A percentile compares a stretch with the other conserved stretches of the same genome.
These are phyloP conservation scores for Reticulascus tulasneorum DNA, from an alignment of 2,329 filamentous ascomycete genomes.

Conservation along the genomic window DNA sequence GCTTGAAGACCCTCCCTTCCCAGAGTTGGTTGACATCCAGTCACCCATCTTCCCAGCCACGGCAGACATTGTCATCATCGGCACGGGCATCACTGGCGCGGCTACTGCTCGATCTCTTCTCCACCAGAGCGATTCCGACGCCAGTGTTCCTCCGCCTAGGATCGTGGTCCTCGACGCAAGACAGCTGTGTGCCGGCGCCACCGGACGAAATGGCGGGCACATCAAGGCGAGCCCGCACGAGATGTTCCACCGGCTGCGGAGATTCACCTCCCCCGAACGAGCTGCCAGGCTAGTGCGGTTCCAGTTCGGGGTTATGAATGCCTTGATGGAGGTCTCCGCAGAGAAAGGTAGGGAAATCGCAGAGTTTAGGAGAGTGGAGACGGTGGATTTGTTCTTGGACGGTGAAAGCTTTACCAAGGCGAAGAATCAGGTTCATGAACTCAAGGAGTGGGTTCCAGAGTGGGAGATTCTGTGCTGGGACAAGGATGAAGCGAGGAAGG, in stretches of 20 bases:
- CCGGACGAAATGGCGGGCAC: slow-evolving; percentile 50
- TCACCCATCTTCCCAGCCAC: slow-evolving; percentile 28
- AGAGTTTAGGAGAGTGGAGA: slow-evolving; percentile 41
- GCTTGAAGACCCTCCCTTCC: slow-evolving; percentile 39
- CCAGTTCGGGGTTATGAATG: slow-evolving; percentile 36
- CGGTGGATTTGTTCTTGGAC: slow-evolving; percentile 42
- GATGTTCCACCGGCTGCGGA: slow-evolving; percentile 30
- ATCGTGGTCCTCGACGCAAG: slow-evolving; percentile 50
- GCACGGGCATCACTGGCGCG: slow-evolving; percentile 50
- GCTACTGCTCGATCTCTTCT: slow-evolving; percentile 27
- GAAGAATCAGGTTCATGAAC: slow-evolving; percentile 25
- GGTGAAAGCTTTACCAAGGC: slow-evolving; percentile 28
- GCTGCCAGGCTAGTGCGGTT: slow-evolving; percentile 40
- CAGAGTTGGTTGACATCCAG: slow-evolving; percentile 31
- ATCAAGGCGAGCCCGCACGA: slow-evolving; percentile 43
- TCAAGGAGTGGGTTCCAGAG: slow-evolving; percentile 36
- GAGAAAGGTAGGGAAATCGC: slow-evolving; percentile 24
- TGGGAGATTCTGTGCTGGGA: slow-evolving; percentile 29
- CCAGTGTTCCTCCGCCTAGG: slow-evolving; percentile 2
- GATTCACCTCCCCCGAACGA: slow-evolving; percentile 24
- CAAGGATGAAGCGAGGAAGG: slow-evolving; percentile 26
- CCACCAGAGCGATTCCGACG: slow-evolving; percentile 16
- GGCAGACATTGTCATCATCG: slow-evolving; percentile 48
- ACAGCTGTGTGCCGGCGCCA: slow-evolving; percentile 46
- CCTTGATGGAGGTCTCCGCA: slow-evolving; percentile 34